Percentiles rank a stretch among this genome's conserved stretches.
Evolutionary conservation across 805 yeast species (phyloP).

Genomic region (Alloascoidea africana): DNA sequence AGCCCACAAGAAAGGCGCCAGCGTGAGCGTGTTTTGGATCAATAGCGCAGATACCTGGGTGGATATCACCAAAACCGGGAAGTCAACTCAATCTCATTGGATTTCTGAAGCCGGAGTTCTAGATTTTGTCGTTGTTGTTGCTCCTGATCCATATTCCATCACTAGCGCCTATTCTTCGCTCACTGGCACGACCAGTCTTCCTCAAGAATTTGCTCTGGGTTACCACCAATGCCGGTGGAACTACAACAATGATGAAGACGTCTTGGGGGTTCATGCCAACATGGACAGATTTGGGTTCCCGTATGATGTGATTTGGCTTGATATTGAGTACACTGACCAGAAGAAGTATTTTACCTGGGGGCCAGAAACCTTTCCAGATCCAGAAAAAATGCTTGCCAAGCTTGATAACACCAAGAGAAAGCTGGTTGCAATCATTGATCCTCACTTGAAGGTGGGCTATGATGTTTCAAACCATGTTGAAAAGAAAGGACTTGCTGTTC

Average conservation of each 20-base stretch:
- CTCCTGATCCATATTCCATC: conserved; percentile 37
- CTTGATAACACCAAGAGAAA: conserved; percentile 65
- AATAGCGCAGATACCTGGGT: conserved; percentile 89
- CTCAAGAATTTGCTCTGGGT: conserved; percentile 68
- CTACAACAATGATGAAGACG: conserved; percentile 79
- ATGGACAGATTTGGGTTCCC: conserved; percentile 72
- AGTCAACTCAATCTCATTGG: conserved; percentile 59
- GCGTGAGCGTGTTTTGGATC: conserved; percentile 81
- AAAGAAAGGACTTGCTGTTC: conserved; percentile 28
- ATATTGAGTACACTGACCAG: conserved; percentile 77
- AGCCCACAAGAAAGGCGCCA: conserved; percentile 38
- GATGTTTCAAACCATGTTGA: conserved; percentile 39
- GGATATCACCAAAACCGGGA: conserved; percentile 37
- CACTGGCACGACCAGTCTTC: conserved; percentile 63
- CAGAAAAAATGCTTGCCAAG: conserved; percentile 46
- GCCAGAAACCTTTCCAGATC: conserved; percentile 55
- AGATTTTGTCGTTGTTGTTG: conserved; percentile 60
- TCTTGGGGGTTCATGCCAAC: conserved; percentile 47
- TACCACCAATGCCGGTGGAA: conserved; percentile 98
- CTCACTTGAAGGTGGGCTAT: conserved; percentile 71
- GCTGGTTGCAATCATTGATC: conserved; percentile 77
- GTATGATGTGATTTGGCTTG: conserved; percentile 88
- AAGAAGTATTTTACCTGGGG: conserved; percentile 93
- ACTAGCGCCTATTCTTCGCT: conserved; percentile 46
- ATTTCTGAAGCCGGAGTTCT: conserved; percentile 80